Evolutionary conservation across 352 stramenopile genomes (phyloP).

Genomic region (Phytophthora cactorum): DNA sequence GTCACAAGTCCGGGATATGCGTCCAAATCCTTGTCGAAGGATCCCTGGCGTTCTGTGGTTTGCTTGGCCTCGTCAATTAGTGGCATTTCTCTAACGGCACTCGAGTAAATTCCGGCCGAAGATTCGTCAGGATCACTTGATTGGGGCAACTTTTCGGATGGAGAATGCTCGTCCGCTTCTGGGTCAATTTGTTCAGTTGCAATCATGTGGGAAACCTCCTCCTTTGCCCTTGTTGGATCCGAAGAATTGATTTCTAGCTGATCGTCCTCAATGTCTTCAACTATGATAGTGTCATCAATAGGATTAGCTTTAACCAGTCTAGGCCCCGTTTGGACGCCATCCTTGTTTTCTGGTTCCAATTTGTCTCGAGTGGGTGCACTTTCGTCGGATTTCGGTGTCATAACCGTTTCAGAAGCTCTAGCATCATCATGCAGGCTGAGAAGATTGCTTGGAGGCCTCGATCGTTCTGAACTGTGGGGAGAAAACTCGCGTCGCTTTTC

Average conservation of each 20-base stretch:
- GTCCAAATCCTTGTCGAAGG: no score
- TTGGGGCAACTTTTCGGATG: not conserved
- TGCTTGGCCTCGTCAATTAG: no score
- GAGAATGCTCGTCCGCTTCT: not conserved
- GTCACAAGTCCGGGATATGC: no score
- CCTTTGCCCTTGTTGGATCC: not conserved
- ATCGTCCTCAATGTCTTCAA: slow-evolving; percentile 38
- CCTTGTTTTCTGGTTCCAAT: slow-evolving; percentile 4
- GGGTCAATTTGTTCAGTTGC: slow-evolving; percentile 1
- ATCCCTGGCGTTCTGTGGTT: no score
- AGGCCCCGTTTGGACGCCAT: not conserved
- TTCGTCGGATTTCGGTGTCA: not conserved
- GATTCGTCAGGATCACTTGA: not conserved
- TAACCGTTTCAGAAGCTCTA: not conserved
- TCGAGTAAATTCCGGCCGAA: not conserved
- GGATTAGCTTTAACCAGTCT: not conserved
- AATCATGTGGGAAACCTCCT: not conserved
- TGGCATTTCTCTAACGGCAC: no score
- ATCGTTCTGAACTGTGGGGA: slow-evolving; percentile 7
- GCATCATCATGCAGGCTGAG: not conserved
- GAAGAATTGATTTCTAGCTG: not conserved
- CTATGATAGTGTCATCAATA: slow-evolving; percentile 21
- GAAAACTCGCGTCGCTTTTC: slow-evolving; percentile 29
- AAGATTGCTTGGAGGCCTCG: not conserved
- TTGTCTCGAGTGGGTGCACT: not conserved